Percentiles rank a stretch among this genome's conserved stretches.
phyloP scores from a whole-genome alignment of 202 grass and related monocot genomes.

The Carex sylvatica region DNA sequence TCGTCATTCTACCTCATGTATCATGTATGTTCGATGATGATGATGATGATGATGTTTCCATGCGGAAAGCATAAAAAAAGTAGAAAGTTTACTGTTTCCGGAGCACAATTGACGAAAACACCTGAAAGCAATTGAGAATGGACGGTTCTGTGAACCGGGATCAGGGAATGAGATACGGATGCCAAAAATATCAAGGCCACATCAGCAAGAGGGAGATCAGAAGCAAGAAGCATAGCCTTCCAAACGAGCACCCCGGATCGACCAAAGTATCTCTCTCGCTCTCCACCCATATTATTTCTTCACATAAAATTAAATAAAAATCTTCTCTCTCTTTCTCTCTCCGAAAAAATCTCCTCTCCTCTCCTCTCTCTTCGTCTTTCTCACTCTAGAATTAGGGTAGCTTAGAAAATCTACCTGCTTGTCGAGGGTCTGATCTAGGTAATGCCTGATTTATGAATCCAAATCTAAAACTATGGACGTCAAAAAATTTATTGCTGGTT shows the following conservation, averaged over 20 bases:
- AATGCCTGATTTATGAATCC: background rate
- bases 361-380: slow-evolving; percentile 30
- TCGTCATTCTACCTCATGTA: background rate
- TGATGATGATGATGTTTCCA: background rate
- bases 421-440: slow-evolving; percentile 14
- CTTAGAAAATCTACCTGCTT: background rate
- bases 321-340: slow-evolving; percentile 19
- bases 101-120: background rate
- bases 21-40: background rate
- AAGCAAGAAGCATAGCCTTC: slow-evolving; percentile 29
- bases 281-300: slow-evolving; percentile 10
- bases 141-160: background rate
- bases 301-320: slow-evolving; percentile 15
- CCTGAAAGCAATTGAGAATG: background rate
- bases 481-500: background rate
- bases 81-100: background rate
- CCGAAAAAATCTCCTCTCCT: slow-evolving; percentile 66
- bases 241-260: slow-evolving; percentile 11
- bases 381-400: slow-evolving; percentile 15
- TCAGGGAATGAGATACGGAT: slow-evolving; percentile 32
- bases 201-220: slow-evolving; percentile 63
- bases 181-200: slow-evolving; percentile 96
- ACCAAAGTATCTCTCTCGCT: slow-evolving; percentile 47
- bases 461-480: background rate
- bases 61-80: background rate